phyloP scores from a whole-genome alignment of 2,329 filamentous ascomycete species.

The Achaetomium macrosporum region DNA sequence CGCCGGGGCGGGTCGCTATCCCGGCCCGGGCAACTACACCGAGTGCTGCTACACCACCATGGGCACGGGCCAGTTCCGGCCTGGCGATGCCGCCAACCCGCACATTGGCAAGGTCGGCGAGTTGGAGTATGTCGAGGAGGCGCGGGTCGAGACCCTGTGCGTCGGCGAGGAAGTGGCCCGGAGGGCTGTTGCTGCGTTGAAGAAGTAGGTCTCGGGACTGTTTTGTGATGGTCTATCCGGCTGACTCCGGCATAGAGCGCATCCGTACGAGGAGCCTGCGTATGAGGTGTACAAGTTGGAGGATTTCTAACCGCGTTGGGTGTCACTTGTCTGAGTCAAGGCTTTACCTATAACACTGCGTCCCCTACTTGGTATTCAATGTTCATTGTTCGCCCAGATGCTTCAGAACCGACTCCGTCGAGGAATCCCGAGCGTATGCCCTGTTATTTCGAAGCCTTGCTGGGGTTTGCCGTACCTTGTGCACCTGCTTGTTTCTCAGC shows the following conservation, averaged over 20 bases:
- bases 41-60: constrained; percentile 46
- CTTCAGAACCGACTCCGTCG: too few species aligned
- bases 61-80: constrained; percentile 62
- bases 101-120: constrained; percentile 53
- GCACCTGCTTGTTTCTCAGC: too few species aligned
- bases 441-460: too few species aligned
- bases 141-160: constrained; percentile 58
- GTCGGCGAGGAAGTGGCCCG: constrained; percentile 50
- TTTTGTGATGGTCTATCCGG: neutral
- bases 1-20: constrained; percentile 52
- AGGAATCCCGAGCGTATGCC: too few species aligned
- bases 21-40: constrained; percentile 46
- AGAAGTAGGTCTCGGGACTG: constrained; percentile 45
- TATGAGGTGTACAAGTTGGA: constrained; percentile 46
- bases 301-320: constrained; percentile 33
- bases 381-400: too few species aligned
- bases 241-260: constrained; percentile 32
- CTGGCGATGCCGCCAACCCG: constrained; percentile 55
- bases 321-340: neutral
- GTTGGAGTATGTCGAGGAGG: constrained; percentile 55
- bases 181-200: constrained; percentile 57
- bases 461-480: too few species aligned
- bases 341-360: neutral
- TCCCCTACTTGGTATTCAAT: too few species aligned
- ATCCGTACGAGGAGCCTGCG: constrained; percentile 48